Percentiles rank a stretch among this genome's conserved stretches.
Conservation (phyloP, 495 filamentous ascomycete species). For the Penicillium canariense region DNA sequence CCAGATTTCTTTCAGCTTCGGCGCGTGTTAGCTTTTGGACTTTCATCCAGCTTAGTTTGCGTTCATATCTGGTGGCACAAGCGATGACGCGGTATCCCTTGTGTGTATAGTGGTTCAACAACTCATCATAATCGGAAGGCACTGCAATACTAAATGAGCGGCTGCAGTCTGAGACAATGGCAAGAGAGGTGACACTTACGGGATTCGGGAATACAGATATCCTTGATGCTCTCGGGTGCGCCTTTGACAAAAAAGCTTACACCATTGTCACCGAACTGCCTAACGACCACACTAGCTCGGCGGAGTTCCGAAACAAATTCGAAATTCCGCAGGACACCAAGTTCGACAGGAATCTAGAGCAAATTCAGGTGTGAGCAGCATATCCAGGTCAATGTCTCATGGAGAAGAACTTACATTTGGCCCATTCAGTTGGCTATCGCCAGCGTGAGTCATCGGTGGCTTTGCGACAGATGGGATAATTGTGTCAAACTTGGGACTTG, state of each 20-base stretch:
- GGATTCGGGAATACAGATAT: constrained; percentile 79
- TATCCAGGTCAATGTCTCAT: not conserved
- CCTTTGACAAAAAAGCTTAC: constrained; percentile 93
- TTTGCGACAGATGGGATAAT: constrained; percentile 78
- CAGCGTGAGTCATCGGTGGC: constrained; percentile 47
- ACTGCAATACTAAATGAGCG: constrained; percentile 48
- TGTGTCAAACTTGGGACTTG: constrained; percentile 62
- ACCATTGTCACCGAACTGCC: constrained; percentile 74
- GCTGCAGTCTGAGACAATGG: not conserved
- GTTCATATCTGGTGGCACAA: constrained; percentile 84
- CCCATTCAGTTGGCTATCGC: constrained; percentile 7
- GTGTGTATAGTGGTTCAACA: constrained; percentile 86
- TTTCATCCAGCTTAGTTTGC: constrained; percentile 86
- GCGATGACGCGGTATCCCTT: constrained; percentile 97
- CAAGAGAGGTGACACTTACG: constrained; percentile 49
- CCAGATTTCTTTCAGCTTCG: constrained; percentile 77
- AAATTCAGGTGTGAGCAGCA: not conserved
- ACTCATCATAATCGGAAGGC: constrained; percentile 84
- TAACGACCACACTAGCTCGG: constrained; percentile 87
- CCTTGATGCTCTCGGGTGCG: constrained; percentile 91
- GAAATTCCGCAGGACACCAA: constrained; percentile 83
- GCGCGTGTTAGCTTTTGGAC: constrained; percentile 87
- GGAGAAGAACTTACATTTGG: constrained; percentile 27
- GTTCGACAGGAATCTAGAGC: constrained; percentile 57
- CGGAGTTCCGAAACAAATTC: constrained; percentile 98